Base-by-base conservation (phyloP, 495 filamentous ascomycete genomes). In the Neurospora sp. region DNA sequence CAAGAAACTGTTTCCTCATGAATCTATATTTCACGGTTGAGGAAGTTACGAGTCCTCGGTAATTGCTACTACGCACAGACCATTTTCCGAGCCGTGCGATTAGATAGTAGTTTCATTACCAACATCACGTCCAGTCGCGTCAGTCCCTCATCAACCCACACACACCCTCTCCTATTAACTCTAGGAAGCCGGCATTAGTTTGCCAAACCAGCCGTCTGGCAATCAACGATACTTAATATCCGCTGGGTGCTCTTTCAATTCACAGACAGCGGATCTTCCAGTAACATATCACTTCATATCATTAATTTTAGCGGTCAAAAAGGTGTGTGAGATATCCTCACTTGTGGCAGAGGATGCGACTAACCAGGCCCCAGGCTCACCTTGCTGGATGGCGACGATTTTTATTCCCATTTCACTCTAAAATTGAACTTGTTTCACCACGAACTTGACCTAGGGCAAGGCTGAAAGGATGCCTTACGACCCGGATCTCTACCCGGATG, bases 391-490 rank as follows among this genome's bases (percentile, higher is more conserved):
- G 53, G 31, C 53, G 11, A 66, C 53, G 14, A 37, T 35, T 27
- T 66, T 35, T 14, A 66, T 16, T 35, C 9, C 16, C 2, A 31
- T 10, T 3, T 35, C 27, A 5, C 7, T 18, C 3, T 66, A 35
- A 66, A 66, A 14, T 35, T 14, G 11, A 66, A 35, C 22, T 22
- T 27, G 20, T 27, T 27, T 7, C 5, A 61, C 53, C 20, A 7
- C 27, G 6, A 59, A 59, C 20, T 66, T 66, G 22, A 18, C 3
- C 11, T 3, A 27, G 11, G n/a, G 1, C 5, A 39, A 40, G 14
- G n/a, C 11, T 20, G 16, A 31, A 53, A 61, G n/a, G 6, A 78
- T 78, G 76, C 76, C 76, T 44, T 78, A 73, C 27, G 69, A 78
- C 53, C 73, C 73, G 11, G 48, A 74, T 8, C 68, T 70, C 41